Evolutionary conservation across 768 basidiomycete species (phyloP), one percentile per base, ranked within the genome.

Genomic region (Hemileccinum rubropunctum): DNA sequence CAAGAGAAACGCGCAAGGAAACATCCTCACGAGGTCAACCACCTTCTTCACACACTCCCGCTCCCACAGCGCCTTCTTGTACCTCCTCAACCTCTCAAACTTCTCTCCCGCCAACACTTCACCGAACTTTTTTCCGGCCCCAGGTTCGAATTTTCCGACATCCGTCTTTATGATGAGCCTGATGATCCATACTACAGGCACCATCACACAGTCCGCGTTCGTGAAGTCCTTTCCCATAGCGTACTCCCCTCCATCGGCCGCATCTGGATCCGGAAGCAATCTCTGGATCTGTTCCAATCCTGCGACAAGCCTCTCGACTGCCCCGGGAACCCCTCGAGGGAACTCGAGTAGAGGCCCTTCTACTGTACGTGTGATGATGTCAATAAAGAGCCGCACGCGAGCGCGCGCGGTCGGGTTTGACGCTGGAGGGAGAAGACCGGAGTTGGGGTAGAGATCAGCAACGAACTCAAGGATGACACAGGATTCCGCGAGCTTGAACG

Each of bases 391-490:
- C 14, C 83, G 79, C 7, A 72, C 78, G 49, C 75, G 72, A 12
- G 85, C 84, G 27, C 82, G 78, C 3, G 57, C 56, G 28, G 81
- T 71, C 3, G 81, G 79, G 58, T 82, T 76, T 4, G 68, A 62
- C 1, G 12, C 21, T 1, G 56, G 55, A 2, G 84, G 84, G 9
- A 82, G 75, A 43, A 84, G 70, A 28, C 43, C 21, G 2, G 75
- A 71, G 28, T 71, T 56, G 0, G 77, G 76, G 60, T 70, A 77
- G 33, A 85, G 61, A 58, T 86, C 84, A 11, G 81, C 82, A 47
- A 86, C 61, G 65, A 87, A 81, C 61, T 86, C 82, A 50, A 86
- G 71, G 49, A 86, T 76, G 23, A 84, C 73, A 32, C 75, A 73
- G 3, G 83, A 86, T 58, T 87, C 85, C 11, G 82, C 76, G 58